Conservation (phyloP, 352 stramenopile genomes). For the Phytopythium ostracodes region DNA sequence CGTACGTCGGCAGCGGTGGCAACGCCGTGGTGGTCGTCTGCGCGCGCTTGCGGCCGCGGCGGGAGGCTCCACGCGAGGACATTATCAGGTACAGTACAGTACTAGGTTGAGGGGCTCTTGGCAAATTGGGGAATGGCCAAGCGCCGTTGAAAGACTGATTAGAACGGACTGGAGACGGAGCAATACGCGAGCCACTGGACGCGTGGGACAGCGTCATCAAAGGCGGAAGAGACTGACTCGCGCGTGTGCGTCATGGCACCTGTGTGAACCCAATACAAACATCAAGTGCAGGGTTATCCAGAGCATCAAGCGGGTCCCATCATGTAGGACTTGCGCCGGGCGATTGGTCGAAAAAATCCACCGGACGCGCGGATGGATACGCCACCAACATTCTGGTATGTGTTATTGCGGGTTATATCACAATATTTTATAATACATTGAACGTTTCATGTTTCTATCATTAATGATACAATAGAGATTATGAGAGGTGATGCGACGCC, state of each 20-base stretch:
- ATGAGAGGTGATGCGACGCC: not conserved
- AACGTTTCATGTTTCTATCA: too few relatives aligned
- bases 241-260: not conserved
- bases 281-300: not conserved
- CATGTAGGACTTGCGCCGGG: not conserved
- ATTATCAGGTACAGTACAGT: too few relatives aligned
- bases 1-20: slow-evolving; percentile 18
- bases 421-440: not conserved
- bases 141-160: not conserved
- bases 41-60: slow-evolving; percentile 18
- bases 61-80: slow-evolving; percentile 2
- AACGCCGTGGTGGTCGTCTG: slow-evolving; percentile 4
- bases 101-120: not conserved
- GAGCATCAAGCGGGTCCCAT: not conserved
- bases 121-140: slow-evolving; percentile 1
- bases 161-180: not conserved
- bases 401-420: not conserved
- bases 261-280: too few relatives aligned
- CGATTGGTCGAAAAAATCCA: slow-evolving; percentile 9
- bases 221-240: not conserved
- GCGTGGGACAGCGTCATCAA: not conserved
- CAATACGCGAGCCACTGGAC: too few relatives aligned
- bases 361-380: not conserved
- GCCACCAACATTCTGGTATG: slow-evolving; percentile 1
- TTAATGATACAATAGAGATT: not conserved